A percentile compares a stretch with the other conserved stretches of the same genome.
phyloP scores from a whole-genome alignment of 768 basidiomycete species.

The Rhizopogon vinicolor region DNA sequence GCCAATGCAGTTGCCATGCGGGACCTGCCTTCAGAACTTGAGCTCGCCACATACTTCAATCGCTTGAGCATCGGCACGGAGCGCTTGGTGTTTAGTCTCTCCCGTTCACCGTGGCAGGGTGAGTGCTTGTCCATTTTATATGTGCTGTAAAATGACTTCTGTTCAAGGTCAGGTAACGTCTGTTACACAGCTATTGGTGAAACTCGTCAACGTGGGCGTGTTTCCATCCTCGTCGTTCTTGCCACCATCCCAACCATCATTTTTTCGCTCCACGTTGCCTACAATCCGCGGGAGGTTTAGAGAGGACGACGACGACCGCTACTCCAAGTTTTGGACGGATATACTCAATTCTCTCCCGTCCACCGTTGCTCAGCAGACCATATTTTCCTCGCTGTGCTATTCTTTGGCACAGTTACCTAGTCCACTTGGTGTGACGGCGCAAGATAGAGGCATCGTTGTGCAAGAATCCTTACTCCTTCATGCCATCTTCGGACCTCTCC shows the following conservation, averaged over 20 bases:
- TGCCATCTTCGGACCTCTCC: constrained; percentile 48
- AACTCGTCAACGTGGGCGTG: constrained; percentile 63
- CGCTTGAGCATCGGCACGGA: constrained; percentile 50
- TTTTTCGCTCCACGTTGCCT: constrained; percentile 52
- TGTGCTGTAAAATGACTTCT: constrained; percentile 7
- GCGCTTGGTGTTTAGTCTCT: constrained; percentile 41
- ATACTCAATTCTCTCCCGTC: too few relatives aligned
- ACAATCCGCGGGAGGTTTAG: constrained; percentile 40
- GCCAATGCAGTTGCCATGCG: constrained; percentile 61
- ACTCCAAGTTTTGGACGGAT: too few relatives aligned
- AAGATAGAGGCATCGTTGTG: constrained; percentile 40
- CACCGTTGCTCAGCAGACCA: constrained; percentile 50
- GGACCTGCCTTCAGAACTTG: constrained; percentile 43
- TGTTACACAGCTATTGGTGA: constrained; percentile 53
- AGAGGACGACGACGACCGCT: too few relatives aligned
- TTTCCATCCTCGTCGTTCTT: constrained; percentile 51
- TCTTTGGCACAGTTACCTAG: constrained; percentile 34
- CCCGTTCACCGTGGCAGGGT: constrained; percentile 37
- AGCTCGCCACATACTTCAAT: constrained; percentile 54
- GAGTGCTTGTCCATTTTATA: constrained; percentile 13
- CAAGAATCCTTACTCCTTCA: constrained; percentile 51
- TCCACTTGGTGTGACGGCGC: constrained; percentile 24
- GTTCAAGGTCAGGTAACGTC: constrained; percentile 34
- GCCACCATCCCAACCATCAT: constrained; percentile 63
- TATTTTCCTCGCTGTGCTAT: constrained; percentile 56